Percentiles rank a stretch among this genome's conserved stretches.
phyloP scores from a whole-genome alignment of 306 rosid genomes.

The Inga oerstediana region DNA sequence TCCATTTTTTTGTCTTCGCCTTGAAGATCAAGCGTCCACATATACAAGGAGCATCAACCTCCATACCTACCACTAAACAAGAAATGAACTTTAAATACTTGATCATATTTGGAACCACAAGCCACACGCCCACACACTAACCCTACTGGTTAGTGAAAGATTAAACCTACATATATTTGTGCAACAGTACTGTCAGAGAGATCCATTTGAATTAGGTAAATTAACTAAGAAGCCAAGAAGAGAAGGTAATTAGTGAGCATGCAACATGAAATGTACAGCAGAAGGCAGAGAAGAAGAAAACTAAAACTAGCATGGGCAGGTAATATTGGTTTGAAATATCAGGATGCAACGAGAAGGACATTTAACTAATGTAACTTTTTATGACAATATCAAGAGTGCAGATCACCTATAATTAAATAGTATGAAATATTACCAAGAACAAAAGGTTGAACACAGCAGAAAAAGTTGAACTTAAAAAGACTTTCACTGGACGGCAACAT shows the following conservation, averaged over 20 bases:
- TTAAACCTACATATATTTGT: not conserved
- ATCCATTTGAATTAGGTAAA: not conserved
- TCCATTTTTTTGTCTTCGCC: not conserved
- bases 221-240: too few relatives aligned
- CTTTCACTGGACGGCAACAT: slow-evolving; percentile 15
- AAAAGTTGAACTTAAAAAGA: slow-evolving; percentile 9
- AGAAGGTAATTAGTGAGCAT: not conserved
- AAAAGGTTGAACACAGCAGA: slow-evolving; percentile 27
- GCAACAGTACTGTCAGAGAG: not conserved
- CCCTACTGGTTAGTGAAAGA: not conserved
- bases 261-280: slow-evolving; percentile 5
- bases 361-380: slow-evolving; percentile 21
- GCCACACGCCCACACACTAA: not conserved
- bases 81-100: not conserved
- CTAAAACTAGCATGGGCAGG: slow-evolving; percentile 10
- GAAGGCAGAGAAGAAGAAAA: not conserved
- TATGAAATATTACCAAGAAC: not conserved
- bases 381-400: not conserved
- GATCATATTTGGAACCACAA: not conserved
- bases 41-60: not conserved
- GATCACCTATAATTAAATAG: not conserved
- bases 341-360: slow-evolving; percentile 33
- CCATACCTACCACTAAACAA: not conserved
- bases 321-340: slow-evolving; percentile 25
- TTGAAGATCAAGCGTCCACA: not conserved